Base-by-base conservation (phyloP, 2,329 filamentous ascomycete species). In the Paradendryphiella salina region DNA sequence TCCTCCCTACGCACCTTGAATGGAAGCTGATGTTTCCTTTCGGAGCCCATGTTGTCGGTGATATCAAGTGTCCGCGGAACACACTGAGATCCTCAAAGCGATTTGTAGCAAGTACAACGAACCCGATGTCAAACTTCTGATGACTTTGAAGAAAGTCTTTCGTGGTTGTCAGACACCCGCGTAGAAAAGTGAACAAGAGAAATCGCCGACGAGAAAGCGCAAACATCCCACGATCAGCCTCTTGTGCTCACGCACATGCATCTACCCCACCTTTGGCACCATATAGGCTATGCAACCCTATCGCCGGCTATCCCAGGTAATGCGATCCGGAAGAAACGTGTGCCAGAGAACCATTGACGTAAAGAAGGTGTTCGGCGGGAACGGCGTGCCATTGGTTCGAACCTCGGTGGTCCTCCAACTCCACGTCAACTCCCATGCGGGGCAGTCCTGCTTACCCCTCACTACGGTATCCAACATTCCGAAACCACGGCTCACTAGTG, bases 1-100 rank as follows among this genome's bases (percentile, higher is more conserved):
- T 4, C 4, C 11, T 37, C 13, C 13, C 4, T 13, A n/a, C 13
- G 6, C 53, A 77, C 76, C 70, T 77, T 75, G 67, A 78, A 78
- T 2, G 76, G 76, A 18, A 78, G 57, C 59, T 71, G 64, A 31
- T 67, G 64, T 33, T 69, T 71, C 17, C 42, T 56, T 39, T 61
- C 40, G 35, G 56, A 61, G n/a, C 54, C 57, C 66, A 69, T 69
- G 1, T 23, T 60, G 42, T 13, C 34, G 13, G 45, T 37, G 26
- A 15, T 8, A 15, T 9, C 20, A 32, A 10, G 21, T 23, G 3
- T 26, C 21, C n/a, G 11, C n/a, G 6, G 10, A 9, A 14, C 29
- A 14, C 17, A 9, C 17, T 17, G 13, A 2, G 5, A 32, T 5
- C 17, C 7, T 38, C 11, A 13, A 20, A 13, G 5, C 4, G n/a